Percentiles rank a stretch among this genome's conserved stretches.
Conservation (phyloP, 108 stramenopile genomes). For the Seminavis robusta region DNA sequence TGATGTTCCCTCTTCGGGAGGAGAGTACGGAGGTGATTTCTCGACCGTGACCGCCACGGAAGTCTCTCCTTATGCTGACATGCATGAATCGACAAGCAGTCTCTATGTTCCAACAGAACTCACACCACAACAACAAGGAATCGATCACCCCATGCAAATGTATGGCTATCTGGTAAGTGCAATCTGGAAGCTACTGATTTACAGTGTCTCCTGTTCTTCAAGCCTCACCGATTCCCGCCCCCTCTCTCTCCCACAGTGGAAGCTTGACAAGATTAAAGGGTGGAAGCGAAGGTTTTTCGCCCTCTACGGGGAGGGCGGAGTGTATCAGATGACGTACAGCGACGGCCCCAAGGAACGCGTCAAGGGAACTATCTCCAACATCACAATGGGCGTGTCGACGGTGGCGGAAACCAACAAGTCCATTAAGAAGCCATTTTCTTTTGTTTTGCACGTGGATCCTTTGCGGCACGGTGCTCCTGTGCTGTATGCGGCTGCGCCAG, state of each 20-base stretch:
- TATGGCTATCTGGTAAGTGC: background rate
- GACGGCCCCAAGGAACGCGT: conserved; percentile 1
- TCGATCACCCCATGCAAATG: background rate
- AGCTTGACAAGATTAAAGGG: conserved; percentile 18
- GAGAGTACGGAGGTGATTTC: background rate
- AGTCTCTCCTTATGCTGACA: too few species aligned
- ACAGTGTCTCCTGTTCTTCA: background rate
- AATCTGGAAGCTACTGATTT: too few species aligned
- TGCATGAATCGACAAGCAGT: too few species aligned
- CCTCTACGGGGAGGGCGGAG: conserved; percentile 11
- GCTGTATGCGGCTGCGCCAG: conserved; percentile 26
- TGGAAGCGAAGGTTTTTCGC: conserved; percentile 26
- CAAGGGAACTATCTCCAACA: conserved; percentile 17
- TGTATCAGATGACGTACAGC: conserved; percentile 25
- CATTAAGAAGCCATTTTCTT: conserved; percentile 25
- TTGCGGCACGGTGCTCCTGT: conserved; percentile 25
- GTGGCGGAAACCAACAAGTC: conserved; percentile 2
- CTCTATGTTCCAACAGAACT: too few species aligned
- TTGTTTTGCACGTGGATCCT: conserved; percentile 32
- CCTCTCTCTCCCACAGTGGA: too few species aligned
- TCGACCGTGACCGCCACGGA: too few species aligned
- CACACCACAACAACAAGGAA: too few species aligned
- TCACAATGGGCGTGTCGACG: conserved; percentile 25
- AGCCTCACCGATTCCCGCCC: conserved; percentile 20
- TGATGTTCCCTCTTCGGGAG: background rate